Evolutionary conservation across 2,329 filamentous ascomycete species (phyloP).

Genomic region (Zalaria obscura): DNA sequence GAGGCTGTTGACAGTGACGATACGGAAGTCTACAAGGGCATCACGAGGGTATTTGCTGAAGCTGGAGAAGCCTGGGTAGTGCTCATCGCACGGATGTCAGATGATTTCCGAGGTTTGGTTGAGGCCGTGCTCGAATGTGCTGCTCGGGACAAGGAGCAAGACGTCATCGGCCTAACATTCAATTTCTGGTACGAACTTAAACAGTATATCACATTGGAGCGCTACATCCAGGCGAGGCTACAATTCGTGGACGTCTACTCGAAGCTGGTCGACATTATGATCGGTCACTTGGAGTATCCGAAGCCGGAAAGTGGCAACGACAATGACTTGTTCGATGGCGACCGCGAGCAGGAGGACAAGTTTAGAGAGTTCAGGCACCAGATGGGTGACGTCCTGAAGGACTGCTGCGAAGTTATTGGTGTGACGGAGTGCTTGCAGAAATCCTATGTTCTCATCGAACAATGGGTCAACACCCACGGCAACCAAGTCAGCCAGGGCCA

Average conservation of each 20-base stretch:
- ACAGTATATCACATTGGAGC: constrained; percentile 83
- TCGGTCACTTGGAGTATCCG: constrained; percentile 81
- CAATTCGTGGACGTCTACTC: constrained; percentile 72
- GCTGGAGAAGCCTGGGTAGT: constrained; percentile 92
- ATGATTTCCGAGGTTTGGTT: constrained; percentile 70
- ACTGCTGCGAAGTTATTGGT: constrained; percentile 91
- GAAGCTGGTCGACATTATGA: constrained; percentile 81
- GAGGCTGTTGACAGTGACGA: constrained; percentile 70
- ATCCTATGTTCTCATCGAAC: constrained; percentile 69
- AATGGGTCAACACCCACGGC: constrained; percentile 77
- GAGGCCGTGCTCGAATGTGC: constrained; percentile 89
- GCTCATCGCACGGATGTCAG: constrained; percentile 70
- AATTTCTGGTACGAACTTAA: constrained; percentile 98
- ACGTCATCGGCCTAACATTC: constrained; percentile 89
- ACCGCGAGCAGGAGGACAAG: constrained; percentile 89
- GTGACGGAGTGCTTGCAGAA: constrained; percentile 84
- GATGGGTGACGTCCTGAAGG: constrained; percentile 96
- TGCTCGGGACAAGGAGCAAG: constrained; percentile 70
- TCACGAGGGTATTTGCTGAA: constrained; percentile 83
- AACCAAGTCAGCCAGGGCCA: constrained; percentile 56
- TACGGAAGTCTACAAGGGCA: constrained; percentile 67
- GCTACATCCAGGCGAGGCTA: constrained; percentile 69
- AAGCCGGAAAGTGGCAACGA: constrained; percentile 56
- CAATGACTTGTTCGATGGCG: constrained; percentile 85
- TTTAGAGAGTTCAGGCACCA: constrained; percentile 93